phyloP scores from a whole-genome alignment of 768 basidiomycete species.

The Termitomyces sp. region DNA sequence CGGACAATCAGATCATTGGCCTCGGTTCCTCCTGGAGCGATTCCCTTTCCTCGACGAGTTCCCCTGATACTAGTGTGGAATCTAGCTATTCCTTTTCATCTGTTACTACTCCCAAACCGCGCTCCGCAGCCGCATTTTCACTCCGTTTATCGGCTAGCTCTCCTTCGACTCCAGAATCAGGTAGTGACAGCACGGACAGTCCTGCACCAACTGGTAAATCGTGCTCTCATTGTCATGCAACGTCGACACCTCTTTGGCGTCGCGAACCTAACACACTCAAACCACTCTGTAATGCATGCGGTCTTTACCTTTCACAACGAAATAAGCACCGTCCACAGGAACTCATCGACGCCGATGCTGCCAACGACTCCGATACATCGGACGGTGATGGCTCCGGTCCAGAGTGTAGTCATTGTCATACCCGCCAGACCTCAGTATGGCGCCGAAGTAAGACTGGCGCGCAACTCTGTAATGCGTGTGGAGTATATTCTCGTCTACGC shows the following conservation, averaged over 20 bases:
- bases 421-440: slow-evolving; percentile 47
- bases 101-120: slow-evolving; percentile 23
- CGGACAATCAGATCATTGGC: slow-evolving; percentile 21
- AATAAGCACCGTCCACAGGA: slow-evolving; percentile 43
- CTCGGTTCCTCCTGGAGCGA: slow-evolving; percentile 24
- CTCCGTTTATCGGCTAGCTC: slow-evolving; percentile 17
- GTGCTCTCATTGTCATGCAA: slow-evolving; percentile 44
- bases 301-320: slow-evolving; percentile 42
- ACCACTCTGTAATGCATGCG: slow-evolving; percentile 44
- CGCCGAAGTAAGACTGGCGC: slow-evolving; percentile 44
- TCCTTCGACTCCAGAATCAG: slow-evolving; percentile 20
- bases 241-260: slow-evolving; percentile 44
- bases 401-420: slow-evolving; percentile 45
- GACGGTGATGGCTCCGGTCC: slow-evolving; percentile 37
- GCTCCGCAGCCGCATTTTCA: slow-evolving; percentile 18
- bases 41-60: slow-evolving; percentile 21
- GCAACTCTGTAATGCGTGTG: slow-evolving; percentile 48
- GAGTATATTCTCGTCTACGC: slow-evolving; percentile 41
- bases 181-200: slow-evolving; percentile 25
- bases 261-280: slow-evolving; percentile 40
- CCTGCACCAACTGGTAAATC: slow-evolving; percentile 26
- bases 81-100: slow-evolving; percentile 28
- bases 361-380: slow-evolving; percentile 35
- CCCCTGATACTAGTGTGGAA: slow-evolving; percentile 12
- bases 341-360: slow-evolving; percentile 43